Evolutionary conservation across 805 yeast genomes (phyloP).

Genomic region (Kuraishia molischiana): DNA sequence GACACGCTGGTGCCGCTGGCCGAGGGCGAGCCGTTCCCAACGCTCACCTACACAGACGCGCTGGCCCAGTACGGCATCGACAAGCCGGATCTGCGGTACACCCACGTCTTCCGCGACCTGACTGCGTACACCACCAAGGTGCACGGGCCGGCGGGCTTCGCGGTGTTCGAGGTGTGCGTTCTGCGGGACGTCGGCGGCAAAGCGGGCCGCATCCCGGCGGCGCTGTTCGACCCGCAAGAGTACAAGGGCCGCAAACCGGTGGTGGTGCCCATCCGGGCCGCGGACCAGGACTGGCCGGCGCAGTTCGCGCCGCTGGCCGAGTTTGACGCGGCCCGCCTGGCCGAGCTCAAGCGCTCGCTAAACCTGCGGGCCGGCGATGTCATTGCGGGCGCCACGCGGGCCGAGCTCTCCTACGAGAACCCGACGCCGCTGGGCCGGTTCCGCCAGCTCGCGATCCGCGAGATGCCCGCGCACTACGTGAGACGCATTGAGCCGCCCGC

Average conservation of each 20-base stretch:
- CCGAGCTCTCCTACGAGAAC: slow-evolving; percentile 65
- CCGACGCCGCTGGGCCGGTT: slow-evolving; percentile 91
- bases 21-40: slow-evolving; percentile 26
- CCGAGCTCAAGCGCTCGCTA: slow-evolving; percentile 21
- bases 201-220: slow-evolving; percentile 16
- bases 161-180: slow-evolving; percentile 68
- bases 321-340: slow-evolving; percentile 17
- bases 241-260: slow-evolving; percentile 53
- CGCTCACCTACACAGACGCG: slow-evolving; percentile 58
- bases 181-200: slow-evolving; percentile 29
- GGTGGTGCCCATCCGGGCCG: slow-evolving; percentile 38
- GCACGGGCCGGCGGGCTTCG: slow-evolving; percentile 34
- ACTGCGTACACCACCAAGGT: slow-evolving; percentile 22
- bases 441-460: slow-evolving; percentile 59
- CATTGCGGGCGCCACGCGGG: slow-evolving; percentile 71
- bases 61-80: slow-evolving; percentile 77
- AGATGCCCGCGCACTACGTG: slow-evolving; percentile 33
- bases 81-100: slow-evolving; percentile 82
- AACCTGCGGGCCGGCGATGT: slow-evolving; percentile 57
- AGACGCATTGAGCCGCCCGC: slow-evolving; percentile 8
- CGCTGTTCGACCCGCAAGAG: slow-evolving; percentile 24
- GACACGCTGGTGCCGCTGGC: slow-evolving; percentile 20
- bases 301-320: slow-evolving; percentile 19
- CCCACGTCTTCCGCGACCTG: slow-evolving; percentile 40
- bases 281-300: slow-evolving; percentile 35